A percentile compares a stretch with the other conserved stretches of the same genome.
phyloP scores from a whole-genome alignment of 257 asterid genomes.

The Phtheirospermum japonicum region DNA sequence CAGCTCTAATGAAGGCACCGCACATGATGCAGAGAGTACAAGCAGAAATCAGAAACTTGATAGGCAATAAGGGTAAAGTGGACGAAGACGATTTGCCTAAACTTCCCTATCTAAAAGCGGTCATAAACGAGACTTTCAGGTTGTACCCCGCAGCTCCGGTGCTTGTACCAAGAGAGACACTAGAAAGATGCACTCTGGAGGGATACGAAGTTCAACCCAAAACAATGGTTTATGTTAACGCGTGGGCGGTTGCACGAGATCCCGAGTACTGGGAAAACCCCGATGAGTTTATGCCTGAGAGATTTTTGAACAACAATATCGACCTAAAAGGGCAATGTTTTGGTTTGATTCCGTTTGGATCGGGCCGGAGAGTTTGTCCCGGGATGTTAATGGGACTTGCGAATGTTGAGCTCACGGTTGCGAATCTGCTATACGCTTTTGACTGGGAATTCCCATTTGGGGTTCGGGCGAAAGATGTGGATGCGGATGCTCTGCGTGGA shows the following conservation, averaged over 20 bases:
- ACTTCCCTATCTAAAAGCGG: conserved; percentile 18
- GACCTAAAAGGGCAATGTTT: conserved; percentile 27
- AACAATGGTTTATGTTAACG: conserved; percentile 23
- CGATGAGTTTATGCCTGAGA: conserved; percentile 23
- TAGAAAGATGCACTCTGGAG: conserved; percentile 3
- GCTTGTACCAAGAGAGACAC: conserved; percentile 25
- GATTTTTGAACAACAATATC: conserved; percentile 20
- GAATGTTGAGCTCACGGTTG: conserved; percentile 21
- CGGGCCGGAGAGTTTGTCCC: conserved; percentile 31
- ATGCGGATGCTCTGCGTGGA: conserved; percentile 14
- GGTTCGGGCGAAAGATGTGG: conserved; percentile 16
- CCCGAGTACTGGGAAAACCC: conserved; percentile 33
- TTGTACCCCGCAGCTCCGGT: conserved; percentile 26
- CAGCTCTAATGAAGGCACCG: conserved; percentile 23
- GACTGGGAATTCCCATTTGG: conserved; percentile 28
- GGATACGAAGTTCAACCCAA: conserved; percentile 25
- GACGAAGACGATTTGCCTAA: conserved; percentile 22
- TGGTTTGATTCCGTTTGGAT: conserved; percentile 30
- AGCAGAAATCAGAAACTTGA: conserved; percentile 16
- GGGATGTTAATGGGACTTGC: conserved; percentile 27
- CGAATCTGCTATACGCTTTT: conserved; percentile 21
- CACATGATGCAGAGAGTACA: conserved; percentile 10
- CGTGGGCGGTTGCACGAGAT: conserved; percentile 27
- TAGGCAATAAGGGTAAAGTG: conserved; percentile 12
- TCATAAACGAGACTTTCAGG: conserved; percentile 15